Conservation (phyloP, 108 stramenopile species). For the Nitzschia sp. region DNA sequence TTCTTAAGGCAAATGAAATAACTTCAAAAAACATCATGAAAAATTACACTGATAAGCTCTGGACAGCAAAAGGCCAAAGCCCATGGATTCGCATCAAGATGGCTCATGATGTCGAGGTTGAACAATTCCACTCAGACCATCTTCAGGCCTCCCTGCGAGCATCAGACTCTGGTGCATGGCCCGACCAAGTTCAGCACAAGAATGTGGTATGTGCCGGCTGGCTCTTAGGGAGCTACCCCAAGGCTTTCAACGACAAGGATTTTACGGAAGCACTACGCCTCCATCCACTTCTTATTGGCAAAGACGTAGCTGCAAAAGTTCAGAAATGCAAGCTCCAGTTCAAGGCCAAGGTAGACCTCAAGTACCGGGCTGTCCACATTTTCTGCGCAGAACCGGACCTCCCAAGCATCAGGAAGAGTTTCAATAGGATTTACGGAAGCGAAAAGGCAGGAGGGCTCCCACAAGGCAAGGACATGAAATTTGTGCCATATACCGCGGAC, state of each 20-base stretch:
- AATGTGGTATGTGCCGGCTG: not conserved
- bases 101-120: not conserved
- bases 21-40: not conserved
- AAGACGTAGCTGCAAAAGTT: too few relatives aligned
- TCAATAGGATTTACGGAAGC: constrained; percentile 1
- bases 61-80: not conserved
- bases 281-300: not conserved
- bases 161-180: not conserved
- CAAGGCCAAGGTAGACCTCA: too few relatives aligned
- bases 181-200: constrained; percentile 1
- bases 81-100: not conserved
- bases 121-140: not conserved
- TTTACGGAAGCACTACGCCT: too few relatives aligned
- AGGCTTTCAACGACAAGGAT: too few relatives aligned
- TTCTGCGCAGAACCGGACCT: not conserved
- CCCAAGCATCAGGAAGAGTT: not conserved
- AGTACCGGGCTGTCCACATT: not conserved
- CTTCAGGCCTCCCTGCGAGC: not conserved
- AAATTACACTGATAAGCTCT: not conserved
- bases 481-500: constrained; percentile 2
- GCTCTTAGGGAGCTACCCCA: not conserved
- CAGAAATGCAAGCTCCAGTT: too few relatives aligned
- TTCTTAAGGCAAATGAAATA: not conserved
- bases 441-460: not conserved
- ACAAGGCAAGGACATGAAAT: too few relatives aligned